Conservation (phyloP, 2,329 filamentous ascomycete genomes). For the Sporothrix schenckii region DNA sequence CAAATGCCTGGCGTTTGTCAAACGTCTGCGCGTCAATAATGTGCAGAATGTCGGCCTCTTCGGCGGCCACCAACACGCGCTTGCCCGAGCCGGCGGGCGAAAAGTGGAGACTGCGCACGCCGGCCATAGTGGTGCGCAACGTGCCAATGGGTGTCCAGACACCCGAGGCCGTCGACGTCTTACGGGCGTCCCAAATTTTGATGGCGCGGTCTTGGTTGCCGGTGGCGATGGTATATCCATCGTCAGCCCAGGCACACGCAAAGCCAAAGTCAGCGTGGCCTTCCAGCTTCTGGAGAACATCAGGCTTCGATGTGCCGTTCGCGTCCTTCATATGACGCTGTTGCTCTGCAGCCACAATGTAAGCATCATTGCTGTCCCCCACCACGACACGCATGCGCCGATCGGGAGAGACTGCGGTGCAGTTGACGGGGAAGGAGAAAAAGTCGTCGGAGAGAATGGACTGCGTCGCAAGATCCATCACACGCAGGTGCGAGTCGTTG, state of each 20-base stretch:
- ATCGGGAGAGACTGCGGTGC: conserved; percentile 71
- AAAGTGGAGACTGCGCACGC: conserved; percentile 70
- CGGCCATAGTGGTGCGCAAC: conserved; percentile 67
- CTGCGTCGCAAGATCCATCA: conserved; percentile 62
- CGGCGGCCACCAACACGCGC: conserved; percentile 69
- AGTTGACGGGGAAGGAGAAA: conserved; percentile 70
- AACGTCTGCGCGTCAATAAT: conserved; percentile 70
- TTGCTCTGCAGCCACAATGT: conserved; percentile 70
- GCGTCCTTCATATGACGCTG: conserved; percentile 43
- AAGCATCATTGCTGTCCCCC: conserved; percentile 66
- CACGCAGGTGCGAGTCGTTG: conserved; percentile 63
- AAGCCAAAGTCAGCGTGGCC: conserved; percentile 74
- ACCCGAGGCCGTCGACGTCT: conserved; percentile 62
- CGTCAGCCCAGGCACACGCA: conserved; percentile 77
- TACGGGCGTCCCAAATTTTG: conserved; percentile 75
- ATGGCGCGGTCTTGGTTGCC: conserved; percentile 75
- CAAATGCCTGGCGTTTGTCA: conserved; percentile 67
- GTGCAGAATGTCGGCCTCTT: conserved; percentile 73
- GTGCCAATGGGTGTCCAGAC: conserved; percentile 53
- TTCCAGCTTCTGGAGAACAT: conserved; percentile 58
- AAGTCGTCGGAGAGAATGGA: conserved; percentile 56
- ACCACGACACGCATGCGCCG: conserved; percentile 71
- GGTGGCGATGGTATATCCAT: conserved; percentile 75
- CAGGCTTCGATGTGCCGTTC: conserved; percentile 35
- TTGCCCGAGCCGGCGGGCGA: conserved; percentile 70